Evolutionary conservation across 352 stramenopile genomes (phyloP), one percentile per base, ranked within the genome.

Genomic region (Phytophthora kernoviae): DNA sequence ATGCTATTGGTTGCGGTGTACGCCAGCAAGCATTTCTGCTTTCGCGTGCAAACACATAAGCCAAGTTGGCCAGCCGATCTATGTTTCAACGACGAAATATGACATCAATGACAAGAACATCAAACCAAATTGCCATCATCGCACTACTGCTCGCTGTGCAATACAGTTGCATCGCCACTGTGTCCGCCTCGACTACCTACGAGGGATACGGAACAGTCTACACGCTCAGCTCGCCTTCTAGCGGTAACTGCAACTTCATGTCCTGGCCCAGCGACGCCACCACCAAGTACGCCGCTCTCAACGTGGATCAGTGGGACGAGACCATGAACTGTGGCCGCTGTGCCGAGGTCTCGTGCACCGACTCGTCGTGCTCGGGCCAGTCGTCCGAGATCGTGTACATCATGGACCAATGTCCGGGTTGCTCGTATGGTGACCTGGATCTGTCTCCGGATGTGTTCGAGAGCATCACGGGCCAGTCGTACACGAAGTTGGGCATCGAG

Each of bases 361-460:
- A 86, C 58, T 22, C 64, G 17, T 49, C 49, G 22, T 86, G 77
- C 58, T 40, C 52, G 3, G 54, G 56, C 56, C 44, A 55, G 36
- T 56, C 51, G 24, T 65, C 62, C 36, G 73, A 84, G 65, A 58
- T 74, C 22, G 77, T 81, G 1, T 65, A 84, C 47, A 75, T 87
- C 37, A 63, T 82, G n/a, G 77, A 87, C 54, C 71, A 81, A 51
- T 87, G 77, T 42, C 71, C 74, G 27, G 74, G 68, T n/a, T 87
- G 77, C 48, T 45, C 27, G 1, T 47, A 51, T 14, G 77, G 77
- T 10, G 77, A 87, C 47, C 62, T 87, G 22, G 77, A 84, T 37
- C 52, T 87, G 36, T 75, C 71, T 1, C 65, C 74, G 10, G 58
- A 68, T 12, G 73, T 88, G 27, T 88, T 84, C 48, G 53, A 62